Evolutionary conservation across 2,329 filamentous ascomycete species (phyloP), one percentile per base, ranked within the genome.

Genomic region (Ophiognomonia clavigignenti-juglandacearum): DNA sequence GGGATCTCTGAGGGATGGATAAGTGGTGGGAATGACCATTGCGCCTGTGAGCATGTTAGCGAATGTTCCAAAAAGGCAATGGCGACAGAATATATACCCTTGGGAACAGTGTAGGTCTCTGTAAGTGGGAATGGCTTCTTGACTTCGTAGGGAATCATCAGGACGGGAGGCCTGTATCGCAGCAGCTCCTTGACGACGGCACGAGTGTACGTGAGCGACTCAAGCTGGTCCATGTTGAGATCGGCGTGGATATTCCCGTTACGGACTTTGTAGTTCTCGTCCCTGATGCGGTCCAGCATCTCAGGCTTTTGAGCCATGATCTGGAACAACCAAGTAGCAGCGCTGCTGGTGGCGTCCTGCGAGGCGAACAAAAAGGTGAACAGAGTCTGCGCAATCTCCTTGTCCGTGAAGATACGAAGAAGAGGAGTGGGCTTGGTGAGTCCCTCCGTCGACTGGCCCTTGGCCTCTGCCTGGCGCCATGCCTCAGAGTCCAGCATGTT

Each of bases 351-450:
- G 56, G 93, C 93, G 66, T 98, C 93, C 70, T 97, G 93, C 4
- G 91, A 96, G 52, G 93, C 92, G 69, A 97, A 97, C 52, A 97
- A 77, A 75, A 97, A 96, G 41, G 92, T 95, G 72, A 96, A 96
- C 61, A 97, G 66, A 20, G 92, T 96, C 74, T 93, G 88, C 47
- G 88, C 79, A 61, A 97, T 96, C 69, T 97, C 91, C 60, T 85
- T 86, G 64, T 97, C 88, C 67, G 78, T 83, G 69, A 96, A 97
- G 57, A 88, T 83, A 62, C 92, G 88, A 46, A 97, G 78, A 23
- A 95, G 65, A 57, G 86, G 87, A 18, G 81, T 70, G 43, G 92
- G 92, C 79, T 96, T 96, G 68, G 88, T 83, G 6, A 86, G 69
- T 14, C 77, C 72, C 51, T 88, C 82, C 39, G 82, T 80, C 22